phyloP scores from a whole-genome alignment of 2,329 filamentous ascomycete species.

The Aschersonia sp. region DNA sequence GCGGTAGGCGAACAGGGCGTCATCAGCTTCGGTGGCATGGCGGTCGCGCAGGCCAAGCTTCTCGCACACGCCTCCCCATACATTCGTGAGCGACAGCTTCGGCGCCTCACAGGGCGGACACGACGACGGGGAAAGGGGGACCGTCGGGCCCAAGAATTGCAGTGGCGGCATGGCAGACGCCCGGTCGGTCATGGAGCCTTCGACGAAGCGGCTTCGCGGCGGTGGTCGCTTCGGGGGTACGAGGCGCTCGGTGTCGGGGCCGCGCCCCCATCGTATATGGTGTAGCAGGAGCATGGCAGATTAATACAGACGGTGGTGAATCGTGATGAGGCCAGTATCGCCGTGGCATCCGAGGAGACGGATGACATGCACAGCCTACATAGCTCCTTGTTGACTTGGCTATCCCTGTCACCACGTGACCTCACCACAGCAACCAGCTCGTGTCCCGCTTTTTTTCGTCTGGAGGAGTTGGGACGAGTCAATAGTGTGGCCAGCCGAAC shows the following conservation, averaged over 20 bases:
- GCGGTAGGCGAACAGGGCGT: constrained; percentile 37
- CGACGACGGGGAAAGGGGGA: too few species aligned
- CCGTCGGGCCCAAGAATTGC: constrained; percentile 40
- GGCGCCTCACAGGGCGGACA: neutral
- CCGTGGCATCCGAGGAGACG: too few species aligned
- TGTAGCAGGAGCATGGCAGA: too few species aligned
- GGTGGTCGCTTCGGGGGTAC: neutral
- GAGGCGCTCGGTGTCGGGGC: neutral
- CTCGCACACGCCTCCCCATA: constrained; percentile 23
- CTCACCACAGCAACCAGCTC: constrained; percentile 17
- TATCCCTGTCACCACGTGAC: constrained; percentile 12
- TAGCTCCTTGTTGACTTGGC: constrained; percentile 11
- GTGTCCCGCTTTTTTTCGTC: neutral
- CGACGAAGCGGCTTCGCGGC: constrained; percentile 42
- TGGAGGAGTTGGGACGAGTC: neutral
- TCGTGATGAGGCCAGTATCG: too few species aligned
- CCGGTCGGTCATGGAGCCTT: constrained; percentile 80
- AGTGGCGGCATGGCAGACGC: constrained; percentile 56
- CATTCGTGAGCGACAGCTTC: constrained; percentile 13
- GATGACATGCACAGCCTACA: too few species aligned
- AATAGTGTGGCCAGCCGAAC: too few species aligned
- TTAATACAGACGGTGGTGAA: too few species aligned
- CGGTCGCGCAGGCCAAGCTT: constrained; percentile 15
- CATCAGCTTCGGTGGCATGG: constrained; percentile 15
- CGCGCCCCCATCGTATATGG: too few species aligned